These are phyloP conservation scores for Dunaliella sp. DNA, from an alignment of 139 green algal genomes.

Conservation along the genomic window DNA sequence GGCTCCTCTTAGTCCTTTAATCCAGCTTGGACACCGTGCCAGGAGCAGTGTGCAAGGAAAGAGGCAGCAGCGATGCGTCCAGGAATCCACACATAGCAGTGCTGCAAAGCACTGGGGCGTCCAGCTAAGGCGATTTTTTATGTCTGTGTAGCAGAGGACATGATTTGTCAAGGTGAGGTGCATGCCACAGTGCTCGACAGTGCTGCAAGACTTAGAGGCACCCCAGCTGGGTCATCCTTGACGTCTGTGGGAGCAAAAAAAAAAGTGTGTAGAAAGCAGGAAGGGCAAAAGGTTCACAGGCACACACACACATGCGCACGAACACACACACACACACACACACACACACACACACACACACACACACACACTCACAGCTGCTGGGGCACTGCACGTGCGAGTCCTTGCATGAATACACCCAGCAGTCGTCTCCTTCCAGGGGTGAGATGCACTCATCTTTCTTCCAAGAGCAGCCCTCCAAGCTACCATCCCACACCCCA, in stretches of 20 bases:
- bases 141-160: too few relatives aligned
- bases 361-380: conserved; percentile 16
- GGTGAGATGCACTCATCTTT: conserved; percentile 45
- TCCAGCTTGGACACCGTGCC: conserved; percentile 43
- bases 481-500: conserved; percentile 56
- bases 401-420: conserved; percentile 48
- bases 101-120: conserved; percentile 43
- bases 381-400: conserved; percentile 41
- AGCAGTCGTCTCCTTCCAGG: conserved; percentile 56
- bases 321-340: too few relatives aligned
- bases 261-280: conserved; percentile 6
- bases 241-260: too few relatives aligned
- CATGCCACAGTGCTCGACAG: too few relatives aligned
- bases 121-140: conserved; percentile 55
- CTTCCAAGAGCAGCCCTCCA: conserved; percentile 47
- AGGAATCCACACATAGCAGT: conserved; percentile 27
- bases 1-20: too few relatives aligned
- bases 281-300: too few relatives aligned
- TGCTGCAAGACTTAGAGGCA: too few relatives aligned
- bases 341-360: too few relatives aligned
- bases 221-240: too few relatives aligned
- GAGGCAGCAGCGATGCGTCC: conserved; percentile 19
- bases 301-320: too few relatives aligned
- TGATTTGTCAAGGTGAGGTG: too few relatives aligned
- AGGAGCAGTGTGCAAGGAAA: conserved; percentile 35